Percentiles rank a stretch among this genome's conserved stretches.
phyloP scores from a whole-genome alignment of 2,329 filamentous ascomycete genomes.

The Neospermospora avenae region DNA sequence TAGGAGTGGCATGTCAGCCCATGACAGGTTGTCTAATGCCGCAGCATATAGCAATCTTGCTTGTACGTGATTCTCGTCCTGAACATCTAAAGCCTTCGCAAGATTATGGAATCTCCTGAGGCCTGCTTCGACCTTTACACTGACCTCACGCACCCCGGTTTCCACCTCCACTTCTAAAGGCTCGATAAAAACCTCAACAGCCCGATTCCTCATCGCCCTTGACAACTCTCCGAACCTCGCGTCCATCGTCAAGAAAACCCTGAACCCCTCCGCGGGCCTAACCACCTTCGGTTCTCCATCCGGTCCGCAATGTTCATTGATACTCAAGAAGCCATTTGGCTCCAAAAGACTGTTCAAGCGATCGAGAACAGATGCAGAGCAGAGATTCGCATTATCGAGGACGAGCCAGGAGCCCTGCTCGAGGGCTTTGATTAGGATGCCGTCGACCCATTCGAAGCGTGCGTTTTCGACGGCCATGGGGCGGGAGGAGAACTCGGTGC shows the following conservation, averaged over 20 bases:
- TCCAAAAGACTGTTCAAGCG: constrained; percentile 92
- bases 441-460: constrained; percentile 94
- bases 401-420: constrained; percentile 88
- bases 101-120: constrained; percentile 32
- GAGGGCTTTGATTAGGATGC: constrained; percentile 83
- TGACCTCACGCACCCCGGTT: neutral
- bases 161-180: constrained; percentile 22
- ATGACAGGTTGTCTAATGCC: constrained; percentile 34
- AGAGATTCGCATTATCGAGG: constrained; percentile 95
- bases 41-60: constrained; percentile 19
- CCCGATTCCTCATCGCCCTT: constrained; percentile 92
- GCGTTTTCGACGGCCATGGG: constrained; percentile 64
- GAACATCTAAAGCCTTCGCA: constrained; percentile 16
- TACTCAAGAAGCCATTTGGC: constrained; percentile 79
- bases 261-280: constrained; percentile 78
- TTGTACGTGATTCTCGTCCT: neutral
- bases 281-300: constrained; percentile 80
- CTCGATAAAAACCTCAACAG: constrained; percentile 81
- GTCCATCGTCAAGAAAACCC: constrained; percentile 92
- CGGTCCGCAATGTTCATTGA: constrained; percentile 87
- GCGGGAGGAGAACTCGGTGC: constrained; percentile 44
- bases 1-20: constrained; percentile 32
- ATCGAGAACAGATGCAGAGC: constrained; percentile 91
- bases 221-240: constrained; percentile 90
- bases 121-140: constrained; percentile 25